phyloP scores from a whole-genome alignment of 164 flowering plant species.

The Warburgia ugandensis region DNA sequence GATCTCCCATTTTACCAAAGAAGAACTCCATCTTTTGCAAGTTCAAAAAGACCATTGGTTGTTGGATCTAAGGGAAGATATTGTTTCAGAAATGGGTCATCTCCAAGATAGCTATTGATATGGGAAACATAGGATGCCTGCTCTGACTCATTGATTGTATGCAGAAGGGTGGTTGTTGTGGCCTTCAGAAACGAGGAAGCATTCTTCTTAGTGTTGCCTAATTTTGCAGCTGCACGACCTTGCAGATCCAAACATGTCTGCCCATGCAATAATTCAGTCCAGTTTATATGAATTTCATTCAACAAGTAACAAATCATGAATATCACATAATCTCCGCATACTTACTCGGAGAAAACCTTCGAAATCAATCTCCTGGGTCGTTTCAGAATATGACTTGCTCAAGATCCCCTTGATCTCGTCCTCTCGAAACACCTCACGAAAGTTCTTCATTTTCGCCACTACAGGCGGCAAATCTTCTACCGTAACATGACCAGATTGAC shows the following conservation, averaged over 20 bases:
- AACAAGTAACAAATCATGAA: too few relatives aligned
- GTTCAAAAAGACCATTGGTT: slow-evolving; percentile 61
- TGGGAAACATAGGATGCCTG: slow-evolving; percentile 74
- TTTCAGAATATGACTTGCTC: slow-evolving; percentile 35
- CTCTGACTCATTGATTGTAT: slow-evolving; percentile 77
- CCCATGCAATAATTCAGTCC: too few relatives aligned
- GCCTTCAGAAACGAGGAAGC: slow-evolving; percentile 75
- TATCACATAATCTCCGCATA: too few relatives aligned
- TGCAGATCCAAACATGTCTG: slow-evolving; percentile 66
- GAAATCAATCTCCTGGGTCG: slow-evolving; percentile 56
- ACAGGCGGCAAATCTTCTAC: slow-evolving; percentile 65
- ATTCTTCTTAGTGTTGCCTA: slow-evolving; percentile 46
- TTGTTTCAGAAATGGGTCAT: slow-evolving; percentile 72
- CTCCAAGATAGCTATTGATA: slow-evolving; percentile 77
- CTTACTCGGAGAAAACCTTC: slow-evolving; percentile 75
- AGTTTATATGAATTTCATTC: too few relatives aligned
- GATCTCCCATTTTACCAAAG: slow-evolving; percentile 68
- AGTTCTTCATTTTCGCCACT: slow-evolving; percentile 52
- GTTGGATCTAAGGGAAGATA: slow-evolving; percentile 73
- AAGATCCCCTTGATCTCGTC: slow-evolving; percentile 50
- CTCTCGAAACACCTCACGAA: slow-evolving; percentile 37
- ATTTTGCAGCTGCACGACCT: slow-evolving; percentile 44
- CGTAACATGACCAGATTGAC: slow-evolving; percentile 24
- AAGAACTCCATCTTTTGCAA: slow-evolving; percentile 87
- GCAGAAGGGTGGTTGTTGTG: slow-evolving; percentile 67